phyloP scores from a whole-genome alignment of 164 flowering plant genomes.

The Malania oleifera region DNA sequence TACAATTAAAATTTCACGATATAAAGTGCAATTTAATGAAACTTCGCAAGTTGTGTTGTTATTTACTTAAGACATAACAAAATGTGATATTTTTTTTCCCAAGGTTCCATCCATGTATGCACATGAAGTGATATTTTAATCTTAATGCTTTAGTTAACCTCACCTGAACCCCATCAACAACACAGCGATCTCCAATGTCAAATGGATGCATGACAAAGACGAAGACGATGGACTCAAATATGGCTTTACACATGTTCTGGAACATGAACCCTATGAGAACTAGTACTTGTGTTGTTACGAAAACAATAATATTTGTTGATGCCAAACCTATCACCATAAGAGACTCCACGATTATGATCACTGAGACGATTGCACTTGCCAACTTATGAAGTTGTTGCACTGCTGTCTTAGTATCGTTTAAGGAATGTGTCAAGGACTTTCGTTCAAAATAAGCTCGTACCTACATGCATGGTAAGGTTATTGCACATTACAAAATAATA shows the following conservation, averaged over 20 bases:
- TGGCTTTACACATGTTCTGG: conserved; percentile 42
- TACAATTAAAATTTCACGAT: too few species aligned
- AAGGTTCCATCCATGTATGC: too few species aligned
- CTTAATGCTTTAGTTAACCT: too few species aligned
- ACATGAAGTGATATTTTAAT: too few species aligned
- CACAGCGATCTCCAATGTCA: conserved; percentile 63
- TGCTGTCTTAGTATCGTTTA: conserved; percentile 63
- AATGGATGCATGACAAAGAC: conserved; percentile 64
- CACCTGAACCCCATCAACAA: conserved; percentile 53
- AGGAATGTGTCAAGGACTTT: conserved; percentile 39
- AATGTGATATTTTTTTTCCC: too few species aligned
- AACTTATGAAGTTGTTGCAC: conserved; percentile 50
- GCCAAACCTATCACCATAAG: conserved; percentile 46
- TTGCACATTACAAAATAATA: too few species aligned
- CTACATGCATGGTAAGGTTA: too few species aligned
- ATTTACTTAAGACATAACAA: too few species aligned
- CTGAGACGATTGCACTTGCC: conserved; percentile 29
- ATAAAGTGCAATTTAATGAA: too few species aligned
- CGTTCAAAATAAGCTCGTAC: conserved; percentile 43
- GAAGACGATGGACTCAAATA: conserved; percentile 54
- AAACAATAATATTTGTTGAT: conserved; percentile 35
- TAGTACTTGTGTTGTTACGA: conserved; percentile 42
- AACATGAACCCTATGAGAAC: conserved; percentile 42
- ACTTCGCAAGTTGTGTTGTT: too few species aligned
- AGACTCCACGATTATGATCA: conserved; percentile 29